These are phyloP conservation scores for Cyamopsis tetragonoloba DNA, from an alignment of 306 rosid genomes.

Conservation along the genomic window DNA sequence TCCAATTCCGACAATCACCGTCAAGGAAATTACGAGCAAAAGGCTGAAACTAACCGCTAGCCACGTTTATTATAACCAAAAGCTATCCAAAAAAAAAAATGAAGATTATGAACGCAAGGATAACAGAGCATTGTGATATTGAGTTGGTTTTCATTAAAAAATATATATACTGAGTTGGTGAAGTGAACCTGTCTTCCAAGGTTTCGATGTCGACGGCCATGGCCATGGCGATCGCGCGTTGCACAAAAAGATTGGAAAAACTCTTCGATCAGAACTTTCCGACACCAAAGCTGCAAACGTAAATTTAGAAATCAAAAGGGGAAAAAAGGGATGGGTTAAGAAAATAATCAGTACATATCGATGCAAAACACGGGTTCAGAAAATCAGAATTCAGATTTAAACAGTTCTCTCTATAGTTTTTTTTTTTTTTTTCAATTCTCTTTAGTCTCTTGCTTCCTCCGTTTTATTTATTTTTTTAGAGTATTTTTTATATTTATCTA, in stretches of 20 bases:
- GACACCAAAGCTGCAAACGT: not conserved
- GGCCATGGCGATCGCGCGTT: constrained; percentile 44
- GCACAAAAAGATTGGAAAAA: constrained; percentile 2
- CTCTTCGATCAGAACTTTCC: constrained; percentile 16
- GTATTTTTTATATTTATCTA: too few species aligned
- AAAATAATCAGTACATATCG: not conserved
- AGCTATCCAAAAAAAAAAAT: not conserved
- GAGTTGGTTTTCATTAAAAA: too few species aligned
- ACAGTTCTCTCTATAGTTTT: not conserved
- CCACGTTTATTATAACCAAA: not conserved
- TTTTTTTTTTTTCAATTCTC: not conserved
- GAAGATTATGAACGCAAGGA: not conserved
- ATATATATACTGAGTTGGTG: not conserved
- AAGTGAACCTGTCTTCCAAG: constrained; percentile 49
- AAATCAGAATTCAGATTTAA: constrained; percentile 19
- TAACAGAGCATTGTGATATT: not conserved
- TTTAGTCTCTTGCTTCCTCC: too few species aligned
- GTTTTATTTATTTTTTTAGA: too few species aligned
- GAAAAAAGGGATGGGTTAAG: too few species aligned
- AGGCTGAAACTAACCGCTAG: constrained; percentile 7
- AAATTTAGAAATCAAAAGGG: not conserved
- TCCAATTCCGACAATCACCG: not conserved
- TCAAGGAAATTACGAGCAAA: constrained; percentile 4
- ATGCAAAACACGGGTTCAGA: constrained; percentile 25
- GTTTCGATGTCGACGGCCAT: constrained; percentile 50